Base-by-base conservation (phyloP, 1,284 basidiomycete species). In the Leccinum insolens region DNA sequence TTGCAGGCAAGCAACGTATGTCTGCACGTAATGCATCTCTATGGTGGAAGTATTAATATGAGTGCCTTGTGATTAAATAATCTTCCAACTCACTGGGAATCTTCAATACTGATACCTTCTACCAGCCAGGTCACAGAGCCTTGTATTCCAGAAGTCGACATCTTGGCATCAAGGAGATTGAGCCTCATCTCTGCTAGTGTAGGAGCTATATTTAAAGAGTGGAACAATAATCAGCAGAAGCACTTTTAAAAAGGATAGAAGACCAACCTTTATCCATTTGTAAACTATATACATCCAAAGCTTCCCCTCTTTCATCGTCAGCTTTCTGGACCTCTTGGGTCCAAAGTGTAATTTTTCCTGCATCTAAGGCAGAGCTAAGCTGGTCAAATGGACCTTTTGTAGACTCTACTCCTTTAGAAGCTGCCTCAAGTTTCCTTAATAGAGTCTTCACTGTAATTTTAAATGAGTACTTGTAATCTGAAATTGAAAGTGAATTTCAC, bases 171-270 rank as follows among this genome's bases (percentile, higher is more conserved):
- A 3, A 61, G 41, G 9, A 60, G 65, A 20, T n/a, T 17, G 0
- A 70, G 20, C 11, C 58, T 49, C 15, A 70, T 70, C 11, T 70
- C 41, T 22, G 65, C 62, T 62, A 70, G 57, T 11, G 44, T 52
- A 9, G 65, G 65, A 28, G 65, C 69, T 70, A 34, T 44, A n/a
- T 52, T 52, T 52, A 20, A 9, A 41, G 39, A 41, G 39, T 7
- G 39, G 14, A 41, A 41, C 6, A 41, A 41, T 41, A 41, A 41
- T 41, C 39, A 41, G 14, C 6, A 14, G 12, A 39, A 39, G 6
- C 39, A 39, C 39, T 39, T 39, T 39, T 34, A 34, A 34, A 0
- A 31, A 31, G 28, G 25, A 15, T n/a, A n/a, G n/a, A n/a, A n/a
- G n/a, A n/a, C 20, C 20, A 11, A 58, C 55, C 55, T 58, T 58